These are phyloP conservation scores for Candida pseudoviswanathii DNA, from an alignment of 1,139 yeast genomes.

Conservation along the genomic window DNA sequence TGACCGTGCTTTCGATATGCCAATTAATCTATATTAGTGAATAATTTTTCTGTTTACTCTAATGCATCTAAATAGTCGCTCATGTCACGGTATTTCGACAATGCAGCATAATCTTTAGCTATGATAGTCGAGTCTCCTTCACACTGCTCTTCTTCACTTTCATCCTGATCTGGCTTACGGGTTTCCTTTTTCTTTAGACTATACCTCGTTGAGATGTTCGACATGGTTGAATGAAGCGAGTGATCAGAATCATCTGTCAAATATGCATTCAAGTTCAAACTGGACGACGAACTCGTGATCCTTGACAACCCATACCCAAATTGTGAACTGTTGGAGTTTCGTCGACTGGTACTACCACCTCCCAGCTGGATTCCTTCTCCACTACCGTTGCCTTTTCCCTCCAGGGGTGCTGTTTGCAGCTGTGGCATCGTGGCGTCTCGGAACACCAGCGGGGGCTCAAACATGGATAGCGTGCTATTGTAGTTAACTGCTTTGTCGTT, in stretches of 20 bases:
- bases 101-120: constrained; percentile 15
- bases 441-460: constrained; percentile 44
- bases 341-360: constrained; percentile 3
- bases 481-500: constrained; percentile 7
- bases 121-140: constrained; percentile 20
- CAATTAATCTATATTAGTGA: neutral
- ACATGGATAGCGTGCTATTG: constrained; percentile 24
- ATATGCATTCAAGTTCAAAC: constrained; percentile 47
- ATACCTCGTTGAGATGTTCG: constrained; percentile 10
- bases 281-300: constrained; percentile 45
- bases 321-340: constrained; percentile 17
- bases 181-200: constrained; percentile 7
- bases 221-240: constrained; percentile 5
- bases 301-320: constrained; percentile 31
- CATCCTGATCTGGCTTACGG: constrained; percentile 7
- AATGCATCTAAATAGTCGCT: constrained; percentile 29
- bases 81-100: constrained; percentile 24
- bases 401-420: constrained; percentile 5
- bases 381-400: constrained; percentile 3
- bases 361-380: neutral
- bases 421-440: constrained; percentile 10
- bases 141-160: constrained; percentile 16
- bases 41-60: constrained; percentile 13
- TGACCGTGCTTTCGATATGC: no score
- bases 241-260: constrained; percentile 37